Conservation (phyloP, 2,329 filamentous ascomycete species). For the Colletotrichum spinosum region DNA sequence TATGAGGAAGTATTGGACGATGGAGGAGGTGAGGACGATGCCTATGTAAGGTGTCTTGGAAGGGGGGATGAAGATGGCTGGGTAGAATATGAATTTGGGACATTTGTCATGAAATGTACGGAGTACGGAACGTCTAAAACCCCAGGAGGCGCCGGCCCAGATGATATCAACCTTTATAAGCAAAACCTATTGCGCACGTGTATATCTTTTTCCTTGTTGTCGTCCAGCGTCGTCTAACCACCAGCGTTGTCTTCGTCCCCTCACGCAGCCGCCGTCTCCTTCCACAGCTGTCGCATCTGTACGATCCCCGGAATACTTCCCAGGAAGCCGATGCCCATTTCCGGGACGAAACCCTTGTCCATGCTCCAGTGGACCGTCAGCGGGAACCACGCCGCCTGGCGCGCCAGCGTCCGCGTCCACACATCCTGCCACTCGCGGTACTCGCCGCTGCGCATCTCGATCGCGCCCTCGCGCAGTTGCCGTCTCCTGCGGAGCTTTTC, state of each 20-base stretch:
- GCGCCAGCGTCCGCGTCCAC: conserved; percentile 76
- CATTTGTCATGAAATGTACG: conserved; percentile 22
- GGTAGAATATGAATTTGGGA: neutral
- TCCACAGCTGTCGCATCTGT: conserved; percentile 60
- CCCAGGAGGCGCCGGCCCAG: neutral
- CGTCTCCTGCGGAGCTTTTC: conserved; percentile 55
- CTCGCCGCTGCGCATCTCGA: conserved; percentile 50
- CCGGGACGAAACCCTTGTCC: conserved; percentile 67
- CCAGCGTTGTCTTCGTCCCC: neutral
- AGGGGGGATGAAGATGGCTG: neutral
- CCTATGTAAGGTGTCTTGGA: conserved; percentile 66
- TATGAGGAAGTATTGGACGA: conserved; percentile 85
- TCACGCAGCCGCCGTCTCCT: conserved; percentile 44
- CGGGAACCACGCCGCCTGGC: conserved; percentile 82
- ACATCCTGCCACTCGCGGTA: conserved; percentile 58
- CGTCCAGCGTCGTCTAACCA: neutral
- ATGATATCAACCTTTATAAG: conserved; percentile 14
- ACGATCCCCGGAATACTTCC: conserved; percentile 58
- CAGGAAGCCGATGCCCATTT: conserved; percentile 54
- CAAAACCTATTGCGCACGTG: neutral
- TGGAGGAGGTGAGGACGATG: conserved; percentile 78
- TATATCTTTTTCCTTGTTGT: neutral
- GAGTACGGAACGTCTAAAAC: too few relatives aligned
- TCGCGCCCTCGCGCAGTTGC: conserved; percentile 39
- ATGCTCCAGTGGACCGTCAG: conserved; percentile 87